phyloP scores from a whole-genome alignment of 768 basidiomycete species.

The Termitomyces bulborhizus region DNA sequence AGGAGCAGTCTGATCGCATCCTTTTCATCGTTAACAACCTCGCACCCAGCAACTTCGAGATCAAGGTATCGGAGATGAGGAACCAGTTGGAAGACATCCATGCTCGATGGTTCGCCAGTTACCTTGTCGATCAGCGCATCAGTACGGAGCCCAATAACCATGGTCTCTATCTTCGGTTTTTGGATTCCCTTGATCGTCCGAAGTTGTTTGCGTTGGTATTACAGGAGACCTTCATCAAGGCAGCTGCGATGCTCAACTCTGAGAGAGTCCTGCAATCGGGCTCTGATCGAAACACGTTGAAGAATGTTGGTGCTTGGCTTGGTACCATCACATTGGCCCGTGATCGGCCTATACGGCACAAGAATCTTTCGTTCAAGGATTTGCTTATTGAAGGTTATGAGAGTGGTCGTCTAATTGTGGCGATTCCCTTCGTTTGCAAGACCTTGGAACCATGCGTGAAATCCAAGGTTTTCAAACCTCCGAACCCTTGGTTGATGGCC shows the following conservation, averaged over 20 bases:
- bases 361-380: constrained; percentile 94
- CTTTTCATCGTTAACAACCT: constrained; percentile 98
- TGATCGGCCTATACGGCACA: constrained; percentile 88
- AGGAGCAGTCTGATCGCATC: constrained; percentile 88
- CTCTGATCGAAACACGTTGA: constrained; percentile 79
- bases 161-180: constrained; percentile 86
- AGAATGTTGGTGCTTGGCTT: constrained; percentile 95
- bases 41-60: constrained; percentile 88
- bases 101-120: constrained; percentile 95
- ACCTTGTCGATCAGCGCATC: constrained; percentile 93
- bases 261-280: constrained; percentile 85
- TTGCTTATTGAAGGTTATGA: constrained; percentile 96
- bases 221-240: constrained; percentile 92
- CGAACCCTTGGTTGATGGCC: constrained; percentile 98
- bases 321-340: constrained; percentile 90
- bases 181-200: constrained; percentile 74
- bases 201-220: constrained; percentile 69
- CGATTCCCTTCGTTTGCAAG: constrained; percentile 98
- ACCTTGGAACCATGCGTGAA: constrained; percentile 85
- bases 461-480: constrained; percentile 90
- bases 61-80: constrained; percentile 82
- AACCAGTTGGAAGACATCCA: constrained; percentile 78
- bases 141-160: constrained; percentile 98
- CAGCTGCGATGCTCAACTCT: constrained; percentile 80
- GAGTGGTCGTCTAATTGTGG: constrained; percentile 82